These are phyloP conservation scores for Scenedesmus sp. DNA, from an alignment of 163 green algal genomes.

Conservation along the genomic window DNA sequence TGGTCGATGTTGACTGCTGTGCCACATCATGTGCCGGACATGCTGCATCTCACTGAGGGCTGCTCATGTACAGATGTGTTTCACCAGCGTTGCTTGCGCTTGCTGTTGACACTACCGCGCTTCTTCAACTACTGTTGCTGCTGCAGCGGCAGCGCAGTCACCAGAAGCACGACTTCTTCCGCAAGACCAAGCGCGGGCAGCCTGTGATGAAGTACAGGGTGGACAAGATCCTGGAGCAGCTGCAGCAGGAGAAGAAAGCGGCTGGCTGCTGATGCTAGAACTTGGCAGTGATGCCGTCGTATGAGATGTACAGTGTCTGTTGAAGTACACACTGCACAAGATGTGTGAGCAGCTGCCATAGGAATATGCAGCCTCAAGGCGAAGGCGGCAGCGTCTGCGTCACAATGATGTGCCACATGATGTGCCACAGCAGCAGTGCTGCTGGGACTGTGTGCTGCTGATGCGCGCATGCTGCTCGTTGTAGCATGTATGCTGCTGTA, in stretches of 20 bases:
- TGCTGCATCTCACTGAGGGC: background rate
- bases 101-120: background rate
- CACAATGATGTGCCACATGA: no score
- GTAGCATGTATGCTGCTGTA: no score
- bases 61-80: background rate
- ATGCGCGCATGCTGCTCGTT: no score
- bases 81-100: background rate
- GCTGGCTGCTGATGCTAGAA: background rate
- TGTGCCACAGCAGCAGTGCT: no score
- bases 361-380: no score
- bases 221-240: conserved; percentile 69
- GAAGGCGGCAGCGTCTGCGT: no score
- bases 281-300: background rate
- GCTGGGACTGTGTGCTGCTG: no score
- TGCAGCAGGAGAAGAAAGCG: conserved; percentile 56
- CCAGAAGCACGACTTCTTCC: conserved; percentile 64
- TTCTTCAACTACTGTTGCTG: background rate
- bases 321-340: no score
- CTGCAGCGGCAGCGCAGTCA: conserved; percentile 57
- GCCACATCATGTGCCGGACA: no score
- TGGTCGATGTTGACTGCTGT: no score
- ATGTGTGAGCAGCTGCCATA: no score
- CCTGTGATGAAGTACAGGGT: conserved; percentile 79
- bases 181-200: conserved; percentile 72
- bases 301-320: no score